Base-by-base conservation (phyloP, 805 yeast species). In the Hemisphaericaspora nanyangensis region DNA sequence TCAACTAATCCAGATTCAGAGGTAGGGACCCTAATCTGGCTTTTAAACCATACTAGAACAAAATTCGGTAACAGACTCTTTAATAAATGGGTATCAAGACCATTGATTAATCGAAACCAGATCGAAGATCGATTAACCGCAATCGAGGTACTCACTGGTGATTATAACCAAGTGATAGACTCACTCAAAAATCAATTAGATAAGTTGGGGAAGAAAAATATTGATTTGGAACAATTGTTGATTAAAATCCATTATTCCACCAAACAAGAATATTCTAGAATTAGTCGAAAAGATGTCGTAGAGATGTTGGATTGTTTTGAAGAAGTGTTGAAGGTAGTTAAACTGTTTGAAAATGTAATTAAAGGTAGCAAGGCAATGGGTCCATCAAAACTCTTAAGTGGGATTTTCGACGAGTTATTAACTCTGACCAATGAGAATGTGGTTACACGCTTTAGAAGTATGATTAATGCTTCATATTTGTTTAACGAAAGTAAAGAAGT, bases 21-120 rank as follows among this genome's bases (percentile, higher is more conserved):
- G 7, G 61, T 69, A 24, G 98, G 97, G 0, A 79, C 96, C 0
- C 61, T 91, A 11, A 56, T 85, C 12, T 86, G 95, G 89, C 65
- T 87, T 2, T 49, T 93, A 43, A 85, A 91, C 55, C 89, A 84
- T 47, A 86, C 98, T 0, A 63, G 77, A 25, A 86, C 98, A 0
- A 68, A 73, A 20, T 83, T 82, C 58, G 99, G 99, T 0, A 73
- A 69, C 32, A 61, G 96, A 38, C 50, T 77, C 42, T 56, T 93
- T 11, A 68, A 71, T 20, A 65, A 74, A 28, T 93, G 99, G 99
- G 61, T 90, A 0, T 68, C 79, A 1, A 68, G 72, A 43, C 99
- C 99, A 1, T 66, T 90, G 17, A 60, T 77, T 0, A 70, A 79
- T 31, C 63, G 68, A 22, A 68, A 61, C 1, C 61, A 62, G 7